phyloP scores from a whole-genome alignment of 2,329 filamentous ascomycete species.

The Stachybotrys elegans region DNA sequence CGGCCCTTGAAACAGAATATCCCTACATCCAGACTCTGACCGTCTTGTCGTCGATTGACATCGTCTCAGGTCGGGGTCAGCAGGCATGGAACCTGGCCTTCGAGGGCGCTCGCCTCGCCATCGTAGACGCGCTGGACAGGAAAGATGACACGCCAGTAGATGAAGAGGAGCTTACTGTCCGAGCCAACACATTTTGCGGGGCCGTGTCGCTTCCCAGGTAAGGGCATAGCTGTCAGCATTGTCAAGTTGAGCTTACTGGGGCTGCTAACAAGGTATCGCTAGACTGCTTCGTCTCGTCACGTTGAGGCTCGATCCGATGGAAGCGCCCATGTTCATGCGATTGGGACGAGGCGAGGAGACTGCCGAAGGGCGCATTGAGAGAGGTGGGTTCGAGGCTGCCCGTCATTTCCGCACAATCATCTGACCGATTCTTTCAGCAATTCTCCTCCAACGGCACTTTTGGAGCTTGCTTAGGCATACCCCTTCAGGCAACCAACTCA shows the following conservation, averaged over 20 bases:
- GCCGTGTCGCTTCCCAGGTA: background rate
- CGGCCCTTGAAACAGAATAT: background rate
- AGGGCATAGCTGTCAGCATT: background rate
- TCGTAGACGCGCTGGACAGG: background rate
- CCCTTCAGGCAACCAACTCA: background rate
- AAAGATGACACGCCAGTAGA: background rate
- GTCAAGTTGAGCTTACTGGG: background rate
- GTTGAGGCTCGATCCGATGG: background rate
- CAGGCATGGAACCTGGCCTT: background rate
- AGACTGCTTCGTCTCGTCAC: background rate
- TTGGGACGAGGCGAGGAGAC: background rate
- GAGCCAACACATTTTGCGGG: slow-evolving; percentile 4
- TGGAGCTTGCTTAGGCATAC: background rate
- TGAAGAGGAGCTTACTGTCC: background rate
- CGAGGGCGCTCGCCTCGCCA: background rate
- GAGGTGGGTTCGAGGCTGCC: background rate
- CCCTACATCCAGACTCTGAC: slow-evolving; percentile 2
- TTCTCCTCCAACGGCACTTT: slow-evolving; percentile 2
- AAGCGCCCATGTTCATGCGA: slow-evolving; percentile 1
- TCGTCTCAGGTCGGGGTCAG: background rate
- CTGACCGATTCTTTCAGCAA: background rate
- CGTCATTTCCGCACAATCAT: background rate
- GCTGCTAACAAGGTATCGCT: background rate
- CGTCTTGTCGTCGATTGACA: background rate
- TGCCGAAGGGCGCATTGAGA: background rate